Evolutionary conservation across 176 grass and related monocot genomes (phyloP).

Genomic region (Tillandsia leiboldiana): DNA sequence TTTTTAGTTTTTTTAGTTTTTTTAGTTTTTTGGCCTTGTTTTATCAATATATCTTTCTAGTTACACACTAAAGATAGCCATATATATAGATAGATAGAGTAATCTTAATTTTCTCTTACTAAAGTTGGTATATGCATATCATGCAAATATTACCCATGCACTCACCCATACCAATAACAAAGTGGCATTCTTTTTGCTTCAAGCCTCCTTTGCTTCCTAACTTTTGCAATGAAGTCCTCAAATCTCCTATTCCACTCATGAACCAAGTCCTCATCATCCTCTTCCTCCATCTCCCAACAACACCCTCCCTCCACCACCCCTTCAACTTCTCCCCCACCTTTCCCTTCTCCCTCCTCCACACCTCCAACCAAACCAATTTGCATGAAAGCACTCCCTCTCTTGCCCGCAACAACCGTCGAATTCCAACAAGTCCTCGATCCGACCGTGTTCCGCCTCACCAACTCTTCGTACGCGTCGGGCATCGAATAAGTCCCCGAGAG

Average conservation of each 20-base stretch:
- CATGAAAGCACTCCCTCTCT: not conserved
- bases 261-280: constrained; percentile 21
- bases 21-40: not conserved
- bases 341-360: not conserved
- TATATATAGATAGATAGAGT: too few relatives aligned
- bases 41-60: not conserved
- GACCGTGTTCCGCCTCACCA: constrained; percentile 28
- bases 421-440: not conserved
- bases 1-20: not conserved
- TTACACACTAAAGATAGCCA: not conserved
- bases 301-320: too few relatives aligned
- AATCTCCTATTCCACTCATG: constrained; percentile 68
- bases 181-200: constrained; percentile 53
- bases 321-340: not conserved
- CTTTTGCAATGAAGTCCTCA: constrained; percentile 89
- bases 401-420: not conserved
- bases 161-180: constrained; percentile 28
- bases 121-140: not conserved
- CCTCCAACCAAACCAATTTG: not conserved
- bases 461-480: constrained; percentile 42
- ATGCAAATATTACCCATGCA: constrained; percentile 27
- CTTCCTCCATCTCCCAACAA: constrained; percentile 11
- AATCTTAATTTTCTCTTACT: not conserved
- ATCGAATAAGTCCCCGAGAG: constrained; percentile 24
- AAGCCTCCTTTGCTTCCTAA: constrained; percentile 69